Base-by-base conservation (phyloP, 1,284 basidiomycete genomes). In the Xerocomus minutiporus region DNA sequence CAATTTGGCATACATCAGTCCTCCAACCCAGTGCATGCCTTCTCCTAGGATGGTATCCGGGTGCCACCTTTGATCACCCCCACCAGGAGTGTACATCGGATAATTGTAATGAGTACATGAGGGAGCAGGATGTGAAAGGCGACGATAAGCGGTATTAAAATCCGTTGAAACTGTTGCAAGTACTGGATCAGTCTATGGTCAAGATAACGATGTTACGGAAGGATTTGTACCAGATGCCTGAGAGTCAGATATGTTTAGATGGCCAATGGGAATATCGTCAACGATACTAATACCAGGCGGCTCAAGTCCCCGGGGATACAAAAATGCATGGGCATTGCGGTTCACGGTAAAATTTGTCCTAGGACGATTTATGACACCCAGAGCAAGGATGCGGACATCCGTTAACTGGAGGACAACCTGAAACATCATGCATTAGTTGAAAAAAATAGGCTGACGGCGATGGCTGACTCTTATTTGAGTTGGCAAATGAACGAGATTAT, bases 21-120 rank as follows among this genome's bases (percentile, higher is more conserved):
- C 74, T 17, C 88, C 88, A 8, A 88, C 79, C 88, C 88, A 91
- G 41, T 81, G 73, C 53, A 78, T 63, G n/a, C 82, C 83, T 46
- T 78, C 76, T 64, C 82, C 81, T 60, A 84, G 79, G 7, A 76
- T 64, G 47, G 75, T 76, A 31, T 75, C 78, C 17, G 71, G 67
- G 36, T 74, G 75, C 86, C 86, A 87, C 29, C 88, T 79, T 58
- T 74, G 75, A 65, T 91, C 87, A 26, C 72, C 72, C 8, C 83
- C 86, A 1, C 86, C 81, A 0, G 81, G 76, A 6, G 88, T 88
- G 61, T 79, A 82, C 60, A 83, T 82, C 7, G 88, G 88, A 68
- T 89, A 91, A 47, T 83, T 79, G 9, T 65, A 61, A 64, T 87
- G 79, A 2, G 71, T 73, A 23, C 58, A 57, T 8, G 78, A 72